Conservation (phyloP, 257 asterid genomes). For the Leonotis leonurus region DNA sequence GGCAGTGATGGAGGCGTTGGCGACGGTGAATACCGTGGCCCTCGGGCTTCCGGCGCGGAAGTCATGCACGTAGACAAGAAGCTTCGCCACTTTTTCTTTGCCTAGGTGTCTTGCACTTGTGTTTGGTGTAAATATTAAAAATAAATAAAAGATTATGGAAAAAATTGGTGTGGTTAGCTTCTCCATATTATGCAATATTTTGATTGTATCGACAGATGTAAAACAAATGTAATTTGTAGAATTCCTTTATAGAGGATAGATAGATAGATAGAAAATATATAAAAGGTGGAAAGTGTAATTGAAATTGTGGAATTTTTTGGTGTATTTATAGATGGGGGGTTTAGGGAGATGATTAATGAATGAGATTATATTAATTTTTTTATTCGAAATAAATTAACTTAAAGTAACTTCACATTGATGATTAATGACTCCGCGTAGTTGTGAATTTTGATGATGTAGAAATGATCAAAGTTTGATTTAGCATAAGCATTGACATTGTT, state of each 20-base stretch:
- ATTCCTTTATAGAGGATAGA: too few species aligned
- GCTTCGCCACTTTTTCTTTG: slow-evolving; percentile 3
- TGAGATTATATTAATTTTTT: background rate
- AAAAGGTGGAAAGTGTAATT: background rate
- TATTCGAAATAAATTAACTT: too few species aligned
- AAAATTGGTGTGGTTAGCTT: background rate
- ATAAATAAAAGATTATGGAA: background rate
- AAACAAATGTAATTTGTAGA: too few species aligned
- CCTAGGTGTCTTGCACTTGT: background rate
- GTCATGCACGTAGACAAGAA: slow-evolving; percentile 33
- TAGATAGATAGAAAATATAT: too few species aligned
- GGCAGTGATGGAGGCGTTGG: slow-evolving; percentile 26
- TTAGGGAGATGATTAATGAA: background rate
- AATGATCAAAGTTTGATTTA: too few species aligned
- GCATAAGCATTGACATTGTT: too few species aligned
- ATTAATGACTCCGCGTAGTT: too few species aligned
- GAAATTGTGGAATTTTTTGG: background rate
- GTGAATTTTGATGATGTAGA: too few species aligned
- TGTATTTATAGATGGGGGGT: background rate
- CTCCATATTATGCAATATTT: background rate
- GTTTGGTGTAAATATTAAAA: background rate
- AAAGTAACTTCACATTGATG: too few species aligned
- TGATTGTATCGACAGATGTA: too few species aligned
- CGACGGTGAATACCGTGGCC: slow-evolving; percentile 26
- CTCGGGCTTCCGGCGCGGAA: slow-evolving; percentile 13